Base-by-base conservation (phyloP, 306 rosid genomes). In the Ochetophila trinervis region DNA sequence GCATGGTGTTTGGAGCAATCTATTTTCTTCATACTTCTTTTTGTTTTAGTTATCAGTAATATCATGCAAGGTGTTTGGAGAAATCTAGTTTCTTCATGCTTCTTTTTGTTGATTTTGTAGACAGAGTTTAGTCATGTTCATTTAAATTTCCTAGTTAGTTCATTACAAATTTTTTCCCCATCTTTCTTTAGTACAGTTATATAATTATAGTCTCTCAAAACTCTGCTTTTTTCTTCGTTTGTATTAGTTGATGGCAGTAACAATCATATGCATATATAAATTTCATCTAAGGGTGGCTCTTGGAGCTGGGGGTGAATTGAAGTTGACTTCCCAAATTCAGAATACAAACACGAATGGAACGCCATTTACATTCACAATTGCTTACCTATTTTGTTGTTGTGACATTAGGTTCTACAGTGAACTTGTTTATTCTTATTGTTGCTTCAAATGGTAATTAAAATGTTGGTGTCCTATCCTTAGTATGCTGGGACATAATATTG, bases 271-370 rank as follows among this genome's bases (percentile, higher is more conserved):
- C 68, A 90, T 90, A 74, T 90, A 75, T 47, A 95, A 90, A 69
- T 90, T 81, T 79, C 91, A 95, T 24, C 77, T 79, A 9, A 82
- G 95, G 65, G 61, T 90, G 65, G 73, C 82, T 62, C 65, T 90
- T 76, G 95, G 85, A 47, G 85, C 94, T 49, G 76, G 71, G 15
- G 91, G 97, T 69, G 90, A 81, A 53, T 69, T 90, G 66, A 73
- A 76, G 87, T 30, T 87, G 80, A 87, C 88, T 9, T 85, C 97
- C 12, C 87, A 95, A 53, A 83, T 87, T 70, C 84, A 91, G 67
- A 90, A 90, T 68, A 83, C 91, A 57, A 85, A 82, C 49, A 78
- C 72, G 15, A 91, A 85, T 78, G 97, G 90, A 47, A 85, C 80
- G 75, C 67, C 88, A 0, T 83, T 90, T 72, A 71, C 84, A 24